These are phyloP conservation scores for Penicillium sp. DNA, from an alignment of 2,329 filamentous ascomycete species.

Conservation along the genomic window DNA sequence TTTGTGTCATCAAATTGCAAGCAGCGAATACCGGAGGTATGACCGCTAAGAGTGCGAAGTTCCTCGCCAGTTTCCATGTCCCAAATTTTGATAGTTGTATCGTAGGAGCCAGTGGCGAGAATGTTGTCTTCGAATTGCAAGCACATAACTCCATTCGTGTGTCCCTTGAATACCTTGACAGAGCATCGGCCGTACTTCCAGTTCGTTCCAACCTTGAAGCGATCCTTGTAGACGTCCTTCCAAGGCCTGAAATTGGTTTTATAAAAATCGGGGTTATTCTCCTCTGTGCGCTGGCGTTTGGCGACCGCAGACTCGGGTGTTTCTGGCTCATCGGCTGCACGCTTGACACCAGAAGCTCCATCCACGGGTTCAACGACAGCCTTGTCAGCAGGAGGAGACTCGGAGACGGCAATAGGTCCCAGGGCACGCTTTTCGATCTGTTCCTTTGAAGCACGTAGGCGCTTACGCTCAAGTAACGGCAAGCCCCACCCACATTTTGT, in stretches of 20 bases:
- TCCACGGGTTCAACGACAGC: not conserved
- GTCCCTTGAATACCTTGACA: slow-evolving; percentile 77
- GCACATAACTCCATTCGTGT: slow-evolving; percentile 82
- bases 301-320: slow-evolving; percentile 18
- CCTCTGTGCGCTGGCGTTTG: slow-evolving; percentile 4
- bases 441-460: slow-evolving; percentile 78
- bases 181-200: slow-evolving; percentile 94
- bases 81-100: slow-evolving; percentile 94
- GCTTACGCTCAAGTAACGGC: slow-evolving; percentile 82
- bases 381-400: not conserved
- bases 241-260: slow-evolving; percentile 63
- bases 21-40: slow-evolving; percentile 77
- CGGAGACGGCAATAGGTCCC: slow-evolving; percentile 41
- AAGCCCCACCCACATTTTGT: slow-evolving; percentile 95
- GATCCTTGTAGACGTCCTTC: slow-evolving; percentile 96
- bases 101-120: slow-evolving; percentile 90
- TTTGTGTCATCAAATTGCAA: slow-evolving; percentile 91
- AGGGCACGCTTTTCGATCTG: slow-evolving; percentile 70
- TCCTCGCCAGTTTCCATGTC: slow-evolving; percentile 84
- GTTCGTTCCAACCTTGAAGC: slow-evolving; percentile 92
- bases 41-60: slow-evolving; percentile 77
- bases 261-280: slow-evolving; percentile 44
- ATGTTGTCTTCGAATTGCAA: slow-evolving; percentile 82
- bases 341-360: not conserved
- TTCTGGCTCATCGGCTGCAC: slow-evolving; percentile 1